Base-by-base conservation (phyloP, 768 basidiomycete genomes). In the Dendrothele bispora region DNA sequence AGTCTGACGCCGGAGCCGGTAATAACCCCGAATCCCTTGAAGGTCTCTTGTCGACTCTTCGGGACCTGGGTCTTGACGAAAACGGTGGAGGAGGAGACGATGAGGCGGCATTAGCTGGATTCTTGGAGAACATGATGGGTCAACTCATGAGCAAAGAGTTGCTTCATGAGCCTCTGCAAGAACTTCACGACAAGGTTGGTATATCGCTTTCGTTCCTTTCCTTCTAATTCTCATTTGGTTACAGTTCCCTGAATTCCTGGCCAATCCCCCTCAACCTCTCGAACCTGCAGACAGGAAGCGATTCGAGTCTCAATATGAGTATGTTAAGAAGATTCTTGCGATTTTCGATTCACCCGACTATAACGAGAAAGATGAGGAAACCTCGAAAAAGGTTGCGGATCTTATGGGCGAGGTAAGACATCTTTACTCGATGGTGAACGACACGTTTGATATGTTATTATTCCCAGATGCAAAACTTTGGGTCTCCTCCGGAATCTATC, bases 131-230 rank as follows among this genome's bases (percentile, higher is more conserved):
- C 21, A 87, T 95, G 80, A 90, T 92, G 88, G 69, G 75, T 18
- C 80, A 86, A 63, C 72, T 92, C 21, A 84, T 91, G 83, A 80
- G 77, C 68, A 88, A 90, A 58, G 88, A 91, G 0, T 72, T 92
- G 3, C 67, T 95, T n/a, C 86, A 93, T 54, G 90, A 92, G 37
- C 92, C 93, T 0, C 61, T 95, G 48, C 89, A 88, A 55, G 92
- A 95, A 60, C 66, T 95, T 18, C 67, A 74, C 14, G 80, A 84
- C 14, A 85, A 86, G 61, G 89, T 86, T 51, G 26, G 74, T 54
- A 4, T 18, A 28, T 24, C 25, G 40, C 36, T 29, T 28, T 18
- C 29, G 8, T 46, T 49, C 24, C 32, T 28, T 5, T 43, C 18
- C 32, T 35, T 40, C 12, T 39, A 35, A 15, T 12, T 22, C 22